Evolutionary conservation across 2,329 filamentous ascomycete genomes (phyloP).

Genomic region (Trichoderma koningiopsis): DNA sequence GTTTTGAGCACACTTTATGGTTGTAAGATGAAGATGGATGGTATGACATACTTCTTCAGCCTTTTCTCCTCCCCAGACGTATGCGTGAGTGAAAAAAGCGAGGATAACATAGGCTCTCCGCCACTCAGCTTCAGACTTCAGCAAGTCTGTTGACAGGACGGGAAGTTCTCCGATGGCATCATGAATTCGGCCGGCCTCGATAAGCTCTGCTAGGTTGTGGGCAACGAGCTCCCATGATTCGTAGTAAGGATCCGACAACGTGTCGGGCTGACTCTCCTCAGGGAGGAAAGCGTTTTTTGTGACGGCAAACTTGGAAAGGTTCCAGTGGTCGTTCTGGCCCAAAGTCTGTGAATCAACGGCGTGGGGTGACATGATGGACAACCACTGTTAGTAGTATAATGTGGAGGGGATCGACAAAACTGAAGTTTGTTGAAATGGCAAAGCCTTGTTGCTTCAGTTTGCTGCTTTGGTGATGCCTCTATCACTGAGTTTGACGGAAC

Average conservation of each 20-base stretch:
- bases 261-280: constrained; percentile 63
- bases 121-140: constrained; percentile 73
- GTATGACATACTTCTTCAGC: constrained; percentile 63
- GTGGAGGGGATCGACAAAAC: not conserved
- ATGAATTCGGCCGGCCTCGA: constrained; percentile 66
- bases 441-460: not conserved
- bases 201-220: constrained; percentile 65
- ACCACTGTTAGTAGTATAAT: not conserved
- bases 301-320: constrained; percentile 43
- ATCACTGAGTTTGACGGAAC: not conserved
- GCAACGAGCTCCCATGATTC: constrained; percentile 75
- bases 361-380: constrained; percentile 46
- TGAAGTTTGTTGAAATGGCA: not conserved
- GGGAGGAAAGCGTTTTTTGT: constrained; percentile 76
- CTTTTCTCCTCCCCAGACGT: constrained; percentile 83
- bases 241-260: constrained; percentile 72
- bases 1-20: not conserved
- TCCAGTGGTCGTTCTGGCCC: constrained; percentile 29
- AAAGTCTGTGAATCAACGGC: constrained; percentile 36
- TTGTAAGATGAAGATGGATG: no score
- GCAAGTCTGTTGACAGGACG: constrained; percentile 64
- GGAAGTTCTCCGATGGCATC: constrained; percentile 66
- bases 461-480: not conserved
- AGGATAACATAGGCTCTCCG: constrained; percentile 78
- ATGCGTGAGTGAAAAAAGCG: constrained; percentile 78